Percentiles rank a stretch among this genome's conserved stretches.
Evolutionary conservation across 306 rosid species (phyloP).

Genomic region (Cicer pinnatifidum): DNA sequence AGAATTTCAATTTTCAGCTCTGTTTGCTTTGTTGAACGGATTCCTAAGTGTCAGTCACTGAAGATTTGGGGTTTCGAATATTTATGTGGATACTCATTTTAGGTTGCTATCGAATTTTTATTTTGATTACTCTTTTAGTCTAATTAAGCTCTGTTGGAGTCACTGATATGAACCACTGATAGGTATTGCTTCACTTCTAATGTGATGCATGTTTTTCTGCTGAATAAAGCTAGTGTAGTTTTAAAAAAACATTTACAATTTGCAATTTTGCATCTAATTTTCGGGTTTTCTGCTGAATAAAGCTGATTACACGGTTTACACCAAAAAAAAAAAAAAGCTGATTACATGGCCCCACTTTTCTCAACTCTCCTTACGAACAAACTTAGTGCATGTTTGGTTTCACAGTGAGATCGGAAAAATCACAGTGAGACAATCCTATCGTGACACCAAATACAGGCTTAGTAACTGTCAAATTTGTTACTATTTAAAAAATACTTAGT

Average conservation of each 20-base stretch:
- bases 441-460: background rate
- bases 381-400: background rate
- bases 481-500: constrained; percentile 14
- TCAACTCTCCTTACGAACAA: background rate
- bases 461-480: constrained; percentile 9
- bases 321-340: background rate
- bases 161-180: constrained; percentile 12
- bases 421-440: too few species aligned
- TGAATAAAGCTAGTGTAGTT: constrained; percentile 11
- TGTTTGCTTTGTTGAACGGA: constrained; percentile 35
- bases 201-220: constrained; percentile 5
- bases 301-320: background rate
- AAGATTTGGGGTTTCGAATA: constrained; percentile 33
- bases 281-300: background rate
- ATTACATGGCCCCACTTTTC: background rate
- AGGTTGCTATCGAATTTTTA: background rate
- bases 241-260: background rate
- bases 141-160: constrained; percentile 20
- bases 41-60: constrained; percentile 36
- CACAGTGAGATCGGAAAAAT: too few species aligned
- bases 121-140: constrained; percentile 24
- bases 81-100: background rate
- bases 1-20: constrained; percentile 15
- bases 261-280: background rate
- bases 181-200: constrained; percentile 1